Base-by-base conservation (phyloP, 306 rosid species). In the Prunus davidiana region DNA sequence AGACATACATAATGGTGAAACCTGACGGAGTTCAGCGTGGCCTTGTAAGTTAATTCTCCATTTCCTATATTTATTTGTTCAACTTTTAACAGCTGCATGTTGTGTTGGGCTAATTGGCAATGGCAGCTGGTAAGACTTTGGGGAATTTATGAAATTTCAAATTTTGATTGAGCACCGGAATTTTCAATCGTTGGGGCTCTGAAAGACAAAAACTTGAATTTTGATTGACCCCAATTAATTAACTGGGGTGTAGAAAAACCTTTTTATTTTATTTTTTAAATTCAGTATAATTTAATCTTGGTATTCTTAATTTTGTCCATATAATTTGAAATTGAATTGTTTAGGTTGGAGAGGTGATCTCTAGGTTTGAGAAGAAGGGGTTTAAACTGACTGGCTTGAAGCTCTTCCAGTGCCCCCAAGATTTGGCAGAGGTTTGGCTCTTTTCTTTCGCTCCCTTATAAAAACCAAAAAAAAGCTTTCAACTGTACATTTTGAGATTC, bases 21-120 rank as follows among this genome's bases (percentile, higher is more conserved):
- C 99, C 99, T 1, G 99, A 93, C 56, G 98, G 98, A 3, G 96
- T 96, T 71, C 99, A 93, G n/a, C 98, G 99, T 64, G 98, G 98
- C 56, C 91, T 96, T 60, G 99, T 91, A 79, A 82, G 93, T 63
- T 30, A 63, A 78, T 25, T 16, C 38, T 58, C 46, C 41, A 51
- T 18, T 61, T 18, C 11, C 3, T 0, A 10, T 65, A 19, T 34
- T 38, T 6, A 1, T 9, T 4, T 11, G 51, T 69, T 41, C 57
- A 69, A 80, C 43, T 81, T 73, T 67, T 25, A 2, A 52, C n/a
- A 55, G 57, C 2, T 15, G 5, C 49, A 0, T 71, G 49, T 67
- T 61, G 2, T 63, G 70, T 65, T 77, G 73, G 68, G 30, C 65
- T 78, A 51, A 43, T 58, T 50, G 49, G 77, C 47, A 65, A 16